Conservation (phyloP, 805 yeast genomes). For the Nakazawaea populi region DNA sequence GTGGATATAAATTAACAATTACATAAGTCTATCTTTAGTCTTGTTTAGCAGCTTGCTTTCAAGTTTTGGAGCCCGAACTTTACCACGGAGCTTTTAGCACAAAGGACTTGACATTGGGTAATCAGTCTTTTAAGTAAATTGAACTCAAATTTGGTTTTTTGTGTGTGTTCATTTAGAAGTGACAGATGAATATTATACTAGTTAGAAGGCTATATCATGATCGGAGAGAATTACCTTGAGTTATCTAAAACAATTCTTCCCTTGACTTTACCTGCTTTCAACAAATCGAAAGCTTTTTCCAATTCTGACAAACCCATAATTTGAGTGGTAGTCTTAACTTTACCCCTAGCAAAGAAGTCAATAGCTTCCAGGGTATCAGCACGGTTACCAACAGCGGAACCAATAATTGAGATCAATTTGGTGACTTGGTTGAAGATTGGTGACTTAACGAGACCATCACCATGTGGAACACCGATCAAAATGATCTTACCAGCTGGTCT, state of each 20-base stretch:
- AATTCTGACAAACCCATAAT: slow-evolving; percentile 48
- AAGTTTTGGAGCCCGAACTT: too few relatives aligned
- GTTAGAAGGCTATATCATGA: too few relatives aligned
- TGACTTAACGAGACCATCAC: slow-evolving; percentile 66
- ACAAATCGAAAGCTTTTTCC: slow-evolving; percentile 40
- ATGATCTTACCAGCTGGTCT: slow-evolving; percentile 58
- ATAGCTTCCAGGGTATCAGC: slow-evolving; percentile 77
- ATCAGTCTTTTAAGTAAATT: too few relatives aligned
- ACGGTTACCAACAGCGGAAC: slow-evolving; percentile 87
- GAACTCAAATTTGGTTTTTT: too few relatives aligned
- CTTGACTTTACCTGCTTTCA: slow-evolving; percentile 57
- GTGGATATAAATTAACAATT: too few relatives aligned
- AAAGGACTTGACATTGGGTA: too few relatives aligned
- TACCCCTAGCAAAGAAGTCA: slow-evolving; percentile 64
- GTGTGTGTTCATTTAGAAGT: too few relatives aligned
- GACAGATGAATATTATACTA: too few relatives aligned
- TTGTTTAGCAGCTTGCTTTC: too few relatives aligned
- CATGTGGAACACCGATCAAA: slow-evolving; percentile 62
- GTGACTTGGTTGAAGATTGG: slow-evolving; percentile 71
- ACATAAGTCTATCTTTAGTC: too few relatives aligned
- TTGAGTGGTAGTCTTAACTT: slow-evolving; percentile 57
- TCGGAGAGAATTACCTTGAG: slow-evolving; percentile 23
- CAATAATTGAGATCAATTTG: slow-evolving; percentile 64
- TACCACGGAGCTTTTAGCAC: too few relatives aligned
- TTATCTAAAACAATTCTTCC: slow-evolving; percentile 65